phyloP scores from a whole-genome alignment of 2,329 filamentous ascomycete species.

The Huntiella abstrusa region DNA sequence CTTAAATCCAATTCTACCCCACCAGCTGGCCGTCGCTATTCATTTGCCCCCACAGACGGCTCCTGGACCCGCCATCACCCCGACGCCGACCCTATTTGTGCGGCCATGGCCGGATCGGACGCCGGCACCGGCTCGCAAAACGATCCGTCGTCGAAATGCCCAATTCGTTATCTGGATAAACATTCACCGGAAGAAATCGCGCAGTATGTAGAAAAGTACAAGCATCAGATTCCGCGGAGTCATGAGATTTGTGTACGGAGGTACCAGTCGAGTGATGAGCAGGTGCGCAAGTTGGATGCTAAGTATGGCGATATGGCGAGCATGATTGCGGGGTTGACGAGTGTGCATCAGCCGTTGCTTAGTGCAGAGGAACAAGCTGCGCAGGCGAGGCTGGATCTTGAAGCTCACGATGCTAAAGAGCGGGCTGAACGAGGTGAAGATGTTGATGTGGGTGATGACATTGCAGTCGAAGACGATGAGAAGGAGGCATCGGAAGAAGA shows the following conservation, averaged over 20 bases:
- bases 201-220: constrained; percentile 83
- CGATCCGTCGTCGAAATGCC: constrained; percentile 48
- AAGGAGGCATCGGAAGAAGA: constrained; percentile 16
- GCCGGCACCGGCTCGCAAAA: constrained; percentile 33
- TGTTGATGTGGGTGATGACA: no score
- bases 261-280: constrained; percentile 72
- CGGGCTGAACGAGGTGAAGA: not conserved
- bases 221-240: constrained; percentile 82
- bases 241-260: constrained; percentile 83
- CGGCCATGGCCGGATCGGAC: constrained; percentile 41
- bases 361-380: constrained; percentile 29
- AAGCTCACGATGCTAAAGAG: constrained; percentile 20
- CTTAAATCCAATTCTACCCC: constrained; percentile 1
- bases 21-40: constrained; percentile 15
- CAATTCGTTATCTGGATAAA: constrained; percentile 81
- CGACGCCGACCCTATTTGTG: constrained; percentile 40
- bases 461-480: constrained; percentile 15
- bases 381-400: constrained; percentile 13
- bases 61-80: constrained; percentile 19
- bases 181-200: constrained; percentile 88
- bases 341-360: constrained; percentile 75
- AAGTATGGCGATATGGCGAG: constrained; percentile 85
- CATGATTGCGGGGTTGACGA: constrained; percentile 83
- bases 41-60: constrained; percentile 25
- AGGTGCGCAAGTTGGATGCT: constrained; percentile 73